Base-by-base conservation (phyloP, 129 eudicot genomes). In the Scalesia atractyloides region DNA sequence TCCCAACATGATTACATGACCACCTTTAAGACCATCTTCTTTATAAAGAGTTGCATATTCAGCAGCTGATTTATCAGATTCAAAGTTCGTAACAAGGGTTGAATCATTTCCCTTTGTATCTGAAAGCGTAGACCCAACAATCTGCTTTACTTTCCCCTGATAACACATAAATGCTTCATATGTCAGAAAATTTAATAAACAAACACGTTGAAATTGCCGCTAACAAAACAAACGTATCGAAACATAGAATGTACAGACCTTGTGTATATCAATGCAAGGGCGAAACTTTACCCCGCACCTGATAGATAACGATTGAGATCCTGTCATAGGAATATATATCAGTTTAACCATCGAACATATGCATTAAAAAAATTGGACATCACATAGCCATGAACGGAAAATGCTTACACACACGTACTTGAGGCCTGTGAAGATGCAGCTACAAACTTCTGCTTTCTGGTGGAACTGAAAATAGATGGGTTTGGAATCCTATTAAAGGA, bases 1-100 rank as follows among this genome's bases (percentile, higher is more conserved):
- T 68, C 99, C 99, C 77, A 94, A 87, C 99, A 94, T 94, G 70
- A 94, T 90, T 54, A 82, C 99, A 82, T 94, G 99, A 62, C 99
- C 99, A 79, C 99, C 99, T 65, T 64, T 39, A 65, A 94, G 96
- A 46, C 84, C 94, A 73, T 90, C 99, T 66, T 90, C 94, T 74
- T 82, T 88, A 60, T 94, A 94, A 51, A 88, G 83, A 22, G 74
- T 53, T 24, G 99, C 99, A 83, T 81, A 90, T 68, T 94, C 89
- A 56, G 91, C 96, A 26, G 99, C 96, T 43, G 96, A 86, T 77
- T 87, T 90, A 68, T 94, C 97, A 13, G 99, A 90, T 78, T 88
- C 99, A 46, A 86, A 94, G 44, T 94, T 94, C 18, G 99, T 94
- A 46, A 88, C 78, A 52, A 94, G 85, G 56, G 80, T 86, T 56